Evolutionary conservation across 768 basidiomycete genomes (phyloP), one percentile per base, ranked within the genome.

Genomic region (Mycena maculata): DNA sequence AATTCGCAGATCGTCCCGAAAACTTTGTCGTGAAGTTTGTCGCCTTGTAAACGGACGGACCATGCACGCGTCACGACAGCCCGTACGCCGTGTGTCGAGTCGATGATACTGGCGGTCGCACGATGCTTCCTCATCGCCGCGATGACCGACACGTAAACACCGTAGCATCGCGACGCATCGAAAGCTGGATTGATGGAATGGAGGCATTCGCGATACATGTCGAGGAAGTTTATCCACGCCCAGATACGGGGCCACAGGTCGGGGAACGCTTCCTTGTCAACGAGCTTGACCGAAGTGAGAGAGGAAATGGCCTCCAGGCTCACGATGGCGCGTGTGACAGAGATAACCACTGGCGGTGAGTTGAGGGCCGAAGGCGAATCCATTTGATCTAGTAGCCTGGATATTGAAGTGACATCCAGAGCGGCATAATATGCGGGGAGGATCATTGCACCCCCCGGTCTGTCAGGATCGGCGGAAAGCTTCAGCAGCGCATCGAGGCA

Each of bases 141-240:
- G 5, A 48, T 27, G 1, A 59, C 5, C 1, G 44, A 22, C n/a
- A 30, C 44, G 27, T 56, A 60, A 33, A 39, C 9, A 52, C 38
- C 36, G 25, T 18, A 25, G 23, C 16, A 44, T 20, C 28, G 31
- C 27, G 25, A 12, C 36, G 42, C 27, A 22, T 57, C 55, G 22
- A 55, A n/a, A 22, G n/a, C 16, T 4, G 53, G 53, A 55, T 30
- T 12, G 56, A 52, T 20, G 5, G 36, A 3, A 1, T 25, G 38
- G 7, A 60, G 16, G 28, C 16, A 16, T 23, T 49, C 47, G 3
- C 38, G 36, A 52, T 60, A 31, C 5, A 36, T 60, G 23, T 42
- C 59, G 28, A 60, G 48, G 23, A 60, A 50, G 10, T 52, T 20
- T 4, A 60, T 38, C 59, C 59, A 60, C 18, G 59, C 11, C 59